Conservation (phyloP, 768 basidiomycete genomes). For the Boletus sp. region DNA sequence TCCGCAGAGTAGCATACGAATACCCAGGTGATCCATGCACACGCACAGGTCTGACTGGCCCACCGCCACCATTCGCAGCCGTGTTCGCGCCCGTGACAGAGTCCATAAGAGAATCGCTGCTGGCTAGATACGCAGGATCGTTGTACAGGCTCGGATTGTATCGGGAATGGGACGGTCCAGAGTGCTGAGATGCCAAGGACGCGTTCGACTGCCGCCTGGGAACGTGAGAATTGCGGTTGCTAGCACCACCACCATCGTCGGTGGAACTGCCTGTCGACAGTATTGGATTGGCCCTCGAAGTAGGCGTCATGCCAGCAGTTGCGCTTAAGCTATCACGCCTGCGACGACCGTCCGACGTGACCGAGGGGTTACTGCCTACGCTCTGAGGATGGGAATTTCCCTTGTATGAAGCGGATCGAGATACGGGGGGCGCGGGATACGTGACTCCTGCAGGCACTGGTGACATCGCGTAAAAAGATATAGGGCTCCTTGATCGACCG, state of each 20-base stretch:
- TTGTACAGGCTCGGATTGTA: conserved; percentile 26
- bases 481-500: conserved; percentile 19
- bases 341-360: conserved; percentile 25
- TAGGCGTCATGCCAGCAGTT: conserved; percentile 28
- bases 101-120: conserved; percentile 28
- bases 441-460: conserved; percentile 24
- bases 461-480: conserved; percentile 25
- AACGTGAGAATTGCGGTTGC: conserved; percentile 4
- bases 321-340: conserved; percentile 21
- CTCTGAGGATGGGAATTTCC: background rate
- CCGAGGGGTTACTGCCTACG: conserved; percentile 15
- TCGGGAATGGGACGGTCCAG: conserved; percentile 14
- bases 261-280: conserved; percentile 7
- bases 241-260: conserved; percentile 3
- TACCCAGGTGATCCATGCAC: conserved; percentile 18
- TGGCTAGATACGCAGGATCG: conserved; percentile 24
- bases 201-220: conserved; percentile 24
- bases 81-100: conserved; percentile 25
- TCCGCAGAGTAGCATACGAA: conserved; percentile 13
- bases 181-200: conserved; percentile 20
- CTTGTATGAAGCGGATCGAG: conserved; percentile 20
- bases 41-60: conserved; percentile 20
- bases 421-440: conserved; percentile 29
- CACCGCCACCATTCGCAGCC: conserved; percentile 20
- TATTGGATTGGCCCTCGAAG: conserved; percentile 10